Evolutionary conservation across 176 grass and related monocot species (phyloP).

Genomic region (Rhynchospora breviuscula): DNA sequence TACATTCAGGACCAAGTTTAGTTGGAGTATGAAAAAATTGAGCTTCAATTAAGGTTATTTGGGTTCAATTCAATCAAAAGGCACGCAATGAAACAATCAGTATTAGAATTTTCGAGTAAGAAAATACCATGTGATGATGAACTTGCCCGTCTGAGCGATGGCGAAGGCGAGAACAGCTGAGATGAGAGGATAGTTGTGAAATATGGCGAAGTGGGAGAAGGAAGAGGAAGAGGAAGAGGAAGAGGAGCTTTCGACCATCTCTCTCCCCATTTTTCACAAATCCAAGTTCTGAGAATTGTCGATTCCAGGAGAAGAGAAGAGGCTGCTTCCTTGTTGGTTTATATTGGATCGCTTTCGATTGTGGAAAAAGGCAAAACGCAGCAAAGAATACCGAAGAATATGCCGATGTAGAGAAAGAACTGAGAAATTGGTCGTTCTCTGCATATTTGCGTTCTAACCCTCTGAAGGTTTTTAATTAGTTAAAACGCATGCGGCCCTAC

Average conservation of each 20-base stretch:
- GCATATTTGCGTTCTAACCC: neutral
- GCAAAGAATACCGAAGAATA: neutral
- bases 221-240: slow-evolving; percentile 46
- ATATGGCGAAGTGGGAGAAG: slow-evolving; percentile 57
- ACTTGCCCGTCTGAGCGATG: slow-evolving; percentile 77
- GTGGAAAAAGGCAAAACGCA: neutral
- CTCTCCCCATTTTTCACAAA: slow-evolving; percentile 15
- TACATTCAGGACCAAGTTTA: neutral
- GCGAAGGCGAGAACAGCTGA: slow-evolving; percentile 71
- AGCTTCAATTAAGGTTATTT: neutral
- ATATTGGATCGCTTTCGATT: slow-evolving; percentile 8
- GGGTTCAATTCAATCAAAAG: neutral
- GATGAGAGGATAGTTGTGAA: slow-evolving; percentile 79
- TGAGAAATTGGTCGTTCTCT: neutral
- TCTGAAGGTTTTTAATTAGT: no score
- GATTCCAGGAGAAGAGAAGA: neutral
- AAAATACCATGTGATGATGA: slow-evolving; percentile 63
- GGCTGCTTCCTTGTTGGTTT: neutral
- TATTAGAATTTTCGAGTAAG: neutral
- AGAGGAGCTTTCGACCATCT: slow-evolving; percentile 20
- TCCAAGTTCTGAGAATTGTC: neutral
- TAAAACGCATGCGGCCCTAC: no score
- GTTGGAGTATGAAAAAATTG: neutral
- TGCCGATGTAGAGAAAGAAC: neutral
- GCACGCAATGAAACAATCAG: neutral